Base-by-base conservation (phyloP, 2,329 filamentous ascomycete species). In the Paradendryphiella salina region DNA sequence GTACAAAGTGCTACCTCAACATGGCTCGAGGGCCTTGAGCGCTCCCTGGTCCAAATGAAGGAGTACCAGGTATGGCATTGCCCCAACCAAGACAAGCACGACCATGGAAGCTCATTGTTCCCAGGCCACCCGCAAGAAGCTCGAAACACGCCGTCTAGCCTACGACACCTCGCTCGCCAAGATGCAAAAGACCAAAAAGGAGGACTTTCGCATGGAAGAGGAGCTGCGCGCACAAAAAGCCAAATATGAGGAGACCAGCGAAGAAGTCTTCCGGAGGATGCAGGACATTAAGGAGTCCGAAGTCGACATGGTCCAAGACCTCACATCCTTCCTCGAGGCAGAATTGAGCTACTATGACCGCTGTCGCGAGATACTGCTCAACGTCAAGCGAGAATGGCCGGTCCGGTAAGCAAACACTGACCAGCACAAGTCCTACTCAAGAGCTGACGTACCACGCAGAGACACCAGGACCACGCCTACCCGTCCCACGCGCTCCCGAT, bases 241-340 rank as follows among this genome's bases (percentile, higher is more conserved):
- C 64, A 97, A 97, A 76, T 97, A 96, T 69, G 94, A 97, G 70
- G 94, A 97, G 77, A 87, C 90, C 13, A 94, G 84, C 68, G 93
- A 97, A 68, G 93, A 97, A 65, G 92, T 97, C 46, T 82, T 87
- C 63, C 85, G 93, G 52, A 84, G 93, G 47, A 97, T 97, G 94
- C 85, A 95, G 74, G 93, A 97, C 68, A 95, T 97, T 76, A 93
- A 94, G 76, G 92, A 96, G 65, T 84, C 90, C 17, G 93, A 97
- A 74, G 81, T 80, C 35, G 93, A 97, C 57, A 90, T 86, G 66
- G 83, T 96, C 34, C 80, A 82, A 39, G 90, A 96, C 67, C 78
- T 97, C 49, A 85, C 85, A 3, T 79, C 84, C 14, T 95, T 97
- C 71, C 77, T 97, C 43, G 92, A 97, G 55, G 88, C 90, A 33